A percentile compares a stretch with the other conserved stretches of the same genome.
These are phyloP conservation scores for Setaria viridis DNA, from an alignment of 202 grass and related monocot species.

Conservation along the genomic window DNA sequence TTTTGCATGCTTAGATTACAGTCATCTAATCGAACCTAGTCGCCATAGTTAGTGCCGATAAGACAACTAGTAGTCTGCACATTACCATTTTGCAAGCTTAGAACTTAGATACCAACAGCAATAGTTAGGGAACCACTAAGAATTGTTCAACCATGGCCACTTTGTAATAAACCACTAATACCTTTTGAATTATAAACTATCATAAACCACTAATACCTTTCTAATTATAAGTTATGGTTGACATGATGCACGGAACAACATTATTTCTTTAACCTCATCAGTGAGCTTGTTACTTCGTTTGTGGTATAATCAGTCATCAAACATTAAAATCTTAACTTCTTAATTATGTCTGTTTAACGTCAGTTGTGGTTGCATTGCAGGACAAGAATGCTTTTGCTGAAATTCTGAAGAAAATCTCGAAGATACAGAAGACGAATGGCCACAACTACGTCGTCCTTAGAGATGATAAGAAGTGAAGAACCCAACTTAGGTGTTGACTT, in stretches of 20 bases:
- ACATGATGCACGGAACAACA: not conserved
- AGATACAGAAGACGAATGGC: conserved; percentile 95
- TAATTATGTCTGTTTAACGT: conserved; percentile 23
- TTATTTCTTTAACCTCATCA: conserved; percentile 28
- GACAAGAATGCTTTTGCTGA: conserved; percentile 94
- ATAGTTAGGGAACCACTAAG: not conserved
- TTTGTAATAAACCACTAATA: not conserved
- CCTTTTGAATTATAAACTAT: not conserved
- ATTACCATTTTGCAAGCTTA: too few species aligned
- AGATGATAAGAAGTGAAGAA: conserved; percentile 73
- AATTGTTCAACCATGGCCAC: not conserved
- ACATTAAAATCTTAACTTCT: not conserved
- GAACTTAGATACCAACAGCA: not conserved
- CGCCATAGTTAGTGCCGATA: too few species aligned
- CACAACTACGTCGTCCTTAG: conserved; percentile 85
- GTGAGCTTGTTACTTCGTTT: conserved; percentile 1
- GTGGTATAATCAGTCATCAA: not conserved
- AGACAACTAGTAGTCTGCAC: too few species aligned
- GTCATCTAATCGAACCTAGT: too few species aligned
- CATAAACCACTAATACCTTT: not conserved
- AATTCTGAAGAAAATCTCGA: conserved; percentile 87
- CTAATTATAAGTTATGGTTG: conserved; percentile 34
- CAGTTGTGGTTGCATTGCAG: conserved; percentile 44
- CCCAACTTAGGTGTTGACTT: conserved; percentile 2
- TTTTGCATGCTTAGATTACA: too few species aligned